phyloP scores from a whole-genome alignment of 139 green algal species.

The Chlamydomonas sp. region DNA sequence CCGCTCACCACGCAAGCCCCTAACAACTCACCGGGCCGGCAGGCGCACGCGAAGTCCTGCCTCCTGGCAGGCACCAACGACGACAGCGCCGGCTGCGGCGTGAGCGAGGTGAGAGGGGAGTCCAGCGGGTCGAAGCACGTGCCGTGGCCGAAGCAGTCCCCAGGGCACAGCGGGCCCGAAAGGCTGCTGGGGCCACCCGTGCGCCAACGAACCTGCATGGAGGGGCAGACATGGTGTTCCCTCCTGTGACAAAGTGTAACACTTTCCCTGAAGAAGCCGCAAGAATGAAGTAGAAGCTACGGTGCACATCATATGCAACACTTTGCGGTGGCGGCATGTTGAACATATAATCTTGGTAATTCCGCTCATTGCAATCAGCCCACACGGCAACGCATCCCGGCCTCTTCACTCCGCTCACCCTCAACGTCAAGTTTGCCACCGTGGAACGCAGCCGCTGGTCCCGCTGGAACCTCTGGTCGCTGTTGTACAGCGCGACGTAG shows the following conservation, averaged over 20 bases:
- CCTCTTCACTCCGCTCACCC: too few species aligned
- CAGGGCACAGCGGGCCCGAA: conserved; percentile 17
- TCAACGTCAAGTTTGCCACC: too few species aligned
- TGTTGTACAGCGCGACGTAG: conserved; percentile 34
- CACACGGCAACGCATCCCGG: too few species aligned
- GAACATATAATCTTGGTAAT: too few species aligned
- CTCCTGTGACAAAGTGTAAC: too few species aligned
- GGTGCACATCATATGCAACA: too few species aligned
- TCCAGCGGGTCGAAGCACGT: conserved; percentile 18
- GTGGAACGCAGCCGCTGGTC: too few species aligned
- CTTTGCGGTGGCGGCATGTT: too few species aligned
- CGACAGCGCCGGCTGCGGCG: background rate
- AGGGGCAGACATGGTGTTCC: too few species aligned
- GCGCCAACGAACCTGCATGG: conserved; percentile 2
- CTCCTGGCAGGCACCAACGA: background rate
- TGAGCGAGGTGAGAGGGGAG: too few species aligned
- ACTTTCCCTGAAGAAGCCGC: background rate
- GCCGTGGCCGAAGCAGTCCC: conserved; percentile 19
- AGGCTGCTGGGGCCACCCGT: background rate
- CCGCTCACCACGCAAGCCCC: too few species aligned
- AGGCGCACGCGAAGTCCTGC: background rate
- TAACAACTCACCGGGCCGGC: background rate
- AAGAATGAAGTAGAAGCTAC: background rate
- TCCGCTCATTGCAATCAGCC: too few species aligned
- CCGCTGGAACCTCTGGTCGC: conserved; percentile 14